These are phyloP conservation scores for Blastobotrys petasosporus DNA, from an alignment of 1,139 yeast species.

Conservation along the genomic window DNA sequence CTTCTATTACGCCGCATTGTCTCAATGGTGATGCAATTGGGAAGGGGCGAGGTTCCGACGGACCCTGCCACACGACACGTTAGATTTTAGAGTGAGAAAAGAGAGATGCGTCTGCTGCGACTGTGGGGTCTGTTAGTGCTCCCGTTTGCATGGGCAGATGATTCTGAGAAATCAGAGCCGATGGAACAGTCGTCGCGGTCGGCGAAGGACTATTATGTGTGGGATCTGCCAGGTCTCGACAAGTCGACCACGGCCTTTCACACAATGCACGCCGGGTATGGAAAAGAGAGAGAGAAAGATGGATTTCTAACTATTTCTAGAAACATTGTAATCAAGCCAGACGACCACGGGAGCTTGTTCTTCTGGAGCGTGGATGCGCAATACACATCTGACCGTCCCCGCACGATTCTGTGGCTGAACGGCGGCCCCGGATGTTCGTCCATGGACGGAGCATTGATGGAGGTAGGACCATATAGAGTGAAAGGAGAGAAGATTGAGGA, in stretches of 20 bases:
- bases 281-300: conserved; percentile 10
- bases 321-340: conserved; percentile 52
- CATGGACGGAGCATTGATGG: conserved; percentile 95
- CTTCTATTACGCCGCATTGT: background rate
- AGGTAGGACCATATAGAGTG: conserved; percentile 81
- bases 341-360: conserved; percentile 57
- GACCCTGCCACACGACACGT: too few species aligned
- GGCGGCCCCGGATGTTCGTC: conserved; percentile 92
- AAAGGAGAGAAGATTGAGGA: conserved; percentile 38
- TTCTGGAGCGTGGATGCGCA: conserved; percentile 56
- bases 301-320: conserved; percentile 28
- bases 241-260: conserved; percentile 27
- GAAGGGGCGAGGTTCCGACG: too few species aligned
- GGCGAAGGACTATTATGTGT: conserved; percentile 35
- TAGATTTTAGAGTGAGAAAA: conserved; percentile 1
- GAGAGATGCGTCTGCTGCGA: background rate
- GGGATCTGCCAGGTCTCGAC: conserved; percentile 34
- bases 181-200: conserved; percentile 1
- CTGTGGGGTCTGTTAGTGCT: background rate
- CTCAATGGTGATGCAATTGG: too few species aligned
- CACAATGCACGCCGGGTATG: conserved; percentile 39
- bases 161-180: background rate
- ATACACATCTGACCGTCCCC: conserved; percentile 26
- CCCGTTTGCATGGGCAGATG: background rate
- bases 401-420: conserved; percentile 66